Conservation (phyloP, 352 stramenopile species). For the Globisporangium carolinianum region DNA sequence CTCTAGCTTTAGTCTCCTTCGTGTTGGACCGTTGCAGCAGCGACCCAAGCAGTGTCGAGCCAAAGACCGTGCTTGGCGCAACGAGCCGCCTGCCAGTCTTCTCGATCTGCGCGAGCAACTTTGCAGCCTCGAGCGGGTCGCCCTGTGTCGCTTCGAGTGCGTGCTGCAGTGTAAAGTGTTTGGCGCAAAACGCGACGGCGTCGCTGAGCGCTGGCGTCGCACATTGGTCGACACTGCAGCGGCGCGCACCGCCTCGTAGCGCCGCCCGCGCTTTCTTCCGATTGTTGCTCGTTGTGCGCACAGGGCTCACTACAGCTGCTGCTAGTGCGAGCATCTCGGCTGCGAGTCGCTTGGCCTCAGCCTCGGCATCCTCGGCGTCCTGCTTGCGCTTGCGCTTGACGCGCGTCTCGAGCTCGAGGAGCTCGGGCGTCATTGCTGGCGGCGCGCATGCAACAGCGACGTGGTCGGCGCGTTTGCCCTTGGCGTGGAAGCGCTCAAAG, state of each 20-base stretch:
- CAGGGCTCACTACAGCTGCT: background rate
- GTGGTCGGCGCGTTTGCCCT: conserved; percentile 61
- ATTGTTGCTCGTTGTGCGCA: background rate
- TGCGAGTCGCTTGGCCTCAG: conserved; percentile 42
- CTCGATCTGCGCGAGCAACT: conserved; percentile 43
- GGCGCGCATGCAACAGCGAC: conserved; percentile 27
- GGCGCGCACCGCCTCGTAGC: conserved; percentile 11
- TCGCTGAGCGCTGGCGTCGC: conserved; percentile 18
- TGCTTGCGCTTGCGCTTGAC: conserved; percentile 45
- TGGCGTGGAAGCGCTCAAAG: conserved; percentile 77
- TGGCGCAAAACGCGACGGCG: conserved; percentile 30
- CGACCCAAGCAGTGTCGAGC: conserved; percentile 11
- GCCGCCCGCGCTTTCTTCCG: conserved; percentile 2
- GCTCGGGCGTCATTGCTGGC: conserved; percentile 26
- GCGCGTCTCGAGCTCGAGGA: conserved; percentile 47
- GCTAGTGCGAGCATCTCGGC: conserved; percentile 23
- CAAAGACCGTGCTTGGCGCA: background rate
- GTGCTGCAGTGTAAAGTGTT: conserved; percentile 61
- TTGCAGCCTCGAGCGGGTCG: conserved; percentile 53
- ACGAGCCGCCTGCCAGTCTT: conserved; percentile 10
- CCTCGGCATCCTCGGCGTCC: conserved; percentile 44
- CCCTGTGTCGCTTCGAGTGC: conserved; percentile 48
- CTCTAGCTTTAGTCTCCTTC: background rate
- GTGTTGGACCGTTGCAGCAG: background rate
- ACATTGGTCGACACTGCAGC: conserved; percentile 32